Conservation (phyloP, 2,329 filamentous ascomycete genomes). For the Penicillium digitatum region DNA sequence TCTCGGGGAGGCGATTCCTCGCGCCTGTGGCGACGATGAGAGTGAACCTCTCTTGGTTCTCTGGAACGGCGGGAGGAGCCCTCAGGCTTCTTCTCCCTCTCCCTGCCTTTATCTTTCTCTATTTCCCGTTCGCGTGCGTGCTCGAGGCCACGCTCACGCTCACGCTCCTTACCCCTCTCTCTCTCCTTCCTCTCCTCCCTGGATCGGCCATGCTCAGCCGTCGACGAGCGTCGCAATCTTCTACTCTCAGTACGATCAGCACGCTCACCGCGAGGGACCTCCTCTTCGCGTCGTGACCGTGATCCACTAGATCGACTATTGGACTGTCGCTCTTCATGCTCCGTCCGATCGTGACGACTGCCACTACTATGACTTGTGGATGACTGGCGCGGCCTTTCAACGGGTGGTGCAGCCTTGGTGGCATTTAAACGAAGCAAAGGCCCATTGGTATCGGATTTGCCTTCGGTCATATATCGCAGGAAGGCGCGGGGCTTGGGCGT, state of each 20-base stretch:
- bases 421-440: slow-evolving; percentile 40
- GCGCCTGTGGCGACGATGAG: slow-evolving; percentile 27
- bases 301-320: slow-evolving; percentile 25
- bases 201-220: slow-evolving; percentile 17
- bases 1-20: slow-evolving; percentile 29
- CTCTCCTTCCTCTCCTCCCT: slow-evolving; percentile 22
- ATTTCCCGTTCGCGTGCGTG: slow-evolving; percentile 15
- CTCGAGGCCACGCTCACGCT: slow-evolving; percentile 4
- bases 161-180: slow-evolving; percentile 14
- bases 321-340: slow-evolving; percentile 24
- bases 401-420: slow-evolving; percentile 30
- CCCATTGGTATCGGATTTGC: slow-evolving; percentile 40
- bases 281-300: slow-evolving; percentile 30
- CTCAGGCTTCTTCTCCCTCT: slow-evolving; percentile 8
- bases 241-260: slow-evolving; percentile 8
- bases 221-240: slow-evolving; percentile 21
- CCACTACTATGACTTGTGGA: slow-evolving; percentile 32
- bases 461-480: slow-evolving; percentile 38
- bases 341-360: slow-evolving; percentile 18
- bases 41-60: slow-evolving; percentile 17
- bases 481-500: slow-evolving; percentile 28
- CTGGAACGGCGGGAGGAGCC: slow-evolving; percentile 23
- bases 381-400: slow-evolving; percentile 30
- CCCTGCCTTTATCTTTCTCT: slow-evolving; percentile 11
- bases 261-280: neutral